These are phyloP conservation scores for Candida hispaniensis DNA, from an alignment of 805 yeast species.

Conservation along the genomic window DNA sequence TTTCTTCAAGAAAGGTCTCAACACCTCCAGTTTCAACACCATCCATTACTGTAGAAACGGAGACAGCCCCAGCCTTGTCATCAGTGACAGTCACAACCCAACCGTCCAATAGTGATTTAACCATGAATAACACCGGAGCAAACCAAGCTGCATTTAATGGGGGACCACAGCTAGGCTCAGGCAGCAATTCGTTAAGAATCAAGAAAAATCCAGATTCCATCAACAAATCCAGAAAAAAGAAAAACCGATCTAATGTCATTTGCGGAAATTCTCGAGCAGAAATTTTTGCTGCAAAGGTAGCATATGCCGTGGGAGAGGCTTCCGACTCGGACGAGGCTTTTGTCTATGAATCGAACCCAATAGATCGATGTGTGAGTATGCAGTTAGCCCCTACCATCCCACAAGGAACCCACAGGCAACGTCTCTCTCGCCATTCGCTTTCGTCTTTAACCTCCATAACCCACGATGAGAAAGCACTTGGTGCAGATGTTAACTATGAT, in stretches of 20 bases:
- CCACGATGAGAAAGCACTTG: slow-evolving; percentile 10
- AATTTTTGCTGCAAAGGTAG: slow-evolving; percentile 87
- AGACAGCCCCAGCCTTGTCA: slow-evolving; percentile 44
- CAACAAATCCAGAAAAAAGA: slow-evolving; percentile 33
- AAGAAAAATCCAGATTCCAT: slow-evolving; percentile 16
- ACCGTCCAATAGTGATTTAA: slow-evolving; percentile 8
- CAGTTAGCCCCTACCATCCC: slow-evolving; percentile 6
- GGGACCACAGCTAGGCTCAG: slow-evolving; percentile 11
- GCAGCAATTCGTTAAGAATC: slow-evolving; percentile 4
- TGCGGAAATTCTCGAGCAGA: slow-evolving; percentile 65
- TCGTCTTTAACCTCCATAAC: slow-evolving; percentile 8
- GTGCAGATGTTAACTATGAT: slow-evolving; percentile 13
- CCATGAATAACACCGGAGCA: neutral
- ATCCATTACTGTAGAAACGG: slow-evolving; percentile 48
- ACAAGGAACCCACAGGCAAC: slow-evolving; percentile 4
- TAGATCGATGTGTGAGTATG: too few species aligned
- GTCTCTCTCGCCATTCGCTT: slow-evolving; percentile 5
- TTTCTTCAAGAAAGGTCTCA: slow-evolving; percentile 11
- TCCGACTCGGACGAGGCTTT: slow-evolving; percentile 91
- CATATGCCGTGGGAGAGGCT: slow-evolving; percentile 85
- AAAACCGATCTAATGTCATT: slow-evolving; percentile 19
- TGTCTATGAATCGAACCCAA: slow-evolving; percentile 62
- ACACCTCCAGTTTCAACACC: slow-evolving; percentile 9
- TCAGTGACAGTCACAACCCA: slow-evolving; percentile 27
- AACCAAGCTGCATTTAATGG: slow-evolving; percentile 4